Evolutionary conservation across 2,329 filamentous ascomycete genomes (phyloP).

Genomic region (Cercospora janseana): DNA sequence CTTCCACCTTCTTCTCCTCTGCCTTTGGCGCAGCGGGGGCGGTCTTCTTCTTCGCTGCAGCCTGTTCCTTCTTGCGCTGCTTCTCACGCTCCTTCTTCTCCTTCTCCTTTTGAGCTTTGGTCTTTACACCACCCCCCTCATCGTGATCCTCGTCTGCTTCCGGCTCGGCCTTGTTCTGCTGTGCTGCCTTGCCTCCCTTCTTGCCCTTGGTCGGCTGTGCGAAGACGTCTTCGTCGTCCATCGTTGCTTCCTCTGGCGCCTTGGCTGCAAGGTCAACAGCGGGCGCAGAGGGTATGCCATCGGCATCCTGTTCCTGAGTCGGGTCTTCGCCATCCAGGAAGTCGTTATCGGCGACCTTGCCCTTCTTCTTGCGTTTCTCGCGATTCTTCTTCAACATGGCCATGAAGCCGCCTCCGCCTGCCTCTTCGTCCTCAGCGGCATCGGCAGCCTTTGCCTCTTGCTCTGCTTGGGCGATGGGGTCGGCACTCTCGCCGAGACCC

Average conservation of each 20-base stretch:
- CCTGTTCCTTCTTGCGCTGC: conserved; percentile 97
- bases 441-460: conserved; percentile 47
- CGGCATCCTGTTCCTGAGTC: conserved; percentile 41
- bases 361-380: conserved; percentile 87
- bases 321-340: conserved; percentile 67
- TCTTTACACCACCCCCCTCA: conserved; percentile 68
- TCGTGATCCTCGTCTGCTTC: conserved; percentile 47
- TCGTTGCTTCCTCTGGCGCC: conserved; percentile 73
- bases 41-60: conserved; percentile 77
- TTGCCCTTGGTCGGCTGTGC: conserved; percentile 72
- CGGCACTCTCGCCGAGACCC: conserved; percentile 76
- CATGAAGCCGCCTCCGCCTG: conserved; percentile 49
- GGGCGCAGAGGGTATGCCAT: conserved; percentile 41
- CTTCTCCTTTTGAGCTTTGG: conserved; percentile 98
- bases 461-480: conserved; percentile 56
- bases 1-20: conserved; percentile 44
- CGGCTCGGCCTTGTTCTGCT: conserved; percentile 48
- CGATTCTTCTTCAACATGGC: conserved; percentile 54
- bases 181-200: conserved; percentile 44
- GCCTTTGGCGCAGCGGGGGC: conserved; percentile 34
- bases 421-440: conserved; percentile 52
- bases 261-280: conserved; percentile 57
- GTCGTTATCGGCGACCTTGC: conserved; percentile 65
- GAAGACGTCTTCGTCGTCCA: conserved; percentile 72
- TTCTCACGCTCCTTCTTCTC: conserved; percentile 98